Percentiles rank a stretch among this genome's conserved stretches.
These are phyloP conservation scores for Tricholoma terreum DNA, from an alignment of 768 basidiomycete genomes.

Conservation along the genomic window DNA sequence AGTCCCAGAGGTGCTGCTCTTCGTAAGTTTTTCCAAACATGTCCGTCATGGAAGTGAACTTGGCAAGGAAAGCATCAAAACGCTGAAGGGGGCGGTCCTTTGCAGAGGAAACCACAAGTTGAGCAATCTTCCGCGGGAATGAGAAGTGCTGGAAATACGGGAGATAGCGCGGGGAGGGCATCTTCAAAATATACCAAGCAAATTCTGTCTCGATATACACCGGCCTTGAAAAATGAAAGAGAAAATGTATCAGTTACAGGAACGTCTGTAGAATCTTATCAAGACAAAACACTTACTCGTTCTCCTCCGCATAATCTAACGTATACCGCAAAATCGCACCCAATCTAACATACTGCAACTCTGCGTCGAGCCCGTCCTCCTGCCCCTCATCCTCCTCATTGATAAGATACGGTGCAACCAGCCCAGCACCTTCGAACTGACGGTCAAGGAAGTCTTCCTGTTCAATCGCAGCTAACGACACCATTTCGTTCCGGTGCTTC, in stretches of 20 bases:
- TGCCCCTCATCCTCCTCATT: slow-evolving; percentile 64
- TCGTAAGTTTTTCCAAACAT: slow-evolving; percentile 32
- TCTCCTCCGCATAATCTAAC: slow-evolving; percentile 46
- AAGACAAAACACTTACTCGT: slow-evolving; percentile 45
- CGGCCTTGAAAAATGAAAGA: slow-evolving; percentile 32
- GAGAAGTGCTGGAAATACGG: slow-evolving; percentile 47
- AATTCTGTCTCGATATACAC: slow-evolving; percentile 62
- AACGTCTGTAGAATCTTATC: background rate
- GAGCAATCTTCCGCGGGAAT: slow-evolving; percentile 47
- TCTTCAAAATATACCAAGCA: slow-evolving; percentile 59
- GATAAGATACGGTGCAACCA: slow-evolving; percentile 42
- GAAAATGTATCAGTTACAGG: background rate
- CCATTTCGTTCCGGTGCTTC: slow-evolving; percentile 38
- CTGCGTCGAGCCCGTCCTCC: slow-evolving; percentile 40
- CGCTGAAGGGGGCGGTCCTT: slow-evolving; percentile 26
- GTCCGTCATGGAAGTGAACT: slow-evolving; percentile 32
- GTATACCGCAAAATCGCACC: slow-evolving; percentile 44
- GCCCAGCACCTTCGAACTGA: slow-evolving; percentile 54
- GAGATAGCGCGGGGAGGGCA: slow-evolving; percentile 45
- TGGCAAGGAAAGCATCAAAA: slow-evolving; percentile 33
- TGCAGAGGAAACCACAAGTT: slow-evolving; percentile 40
- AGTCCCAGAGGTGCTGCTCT: slow-evolving; percentile 30
- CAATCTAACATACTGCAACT: slow-evolving; percentile 41
- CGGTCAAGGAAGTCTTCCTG: slow-evolving; percentile 37
- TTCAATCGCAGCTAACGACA: slow-evolving; percentile 47